phyloP scores from a whole-genome alignment of 768 basidiomycete species.

The Bullera alba region DNA sequence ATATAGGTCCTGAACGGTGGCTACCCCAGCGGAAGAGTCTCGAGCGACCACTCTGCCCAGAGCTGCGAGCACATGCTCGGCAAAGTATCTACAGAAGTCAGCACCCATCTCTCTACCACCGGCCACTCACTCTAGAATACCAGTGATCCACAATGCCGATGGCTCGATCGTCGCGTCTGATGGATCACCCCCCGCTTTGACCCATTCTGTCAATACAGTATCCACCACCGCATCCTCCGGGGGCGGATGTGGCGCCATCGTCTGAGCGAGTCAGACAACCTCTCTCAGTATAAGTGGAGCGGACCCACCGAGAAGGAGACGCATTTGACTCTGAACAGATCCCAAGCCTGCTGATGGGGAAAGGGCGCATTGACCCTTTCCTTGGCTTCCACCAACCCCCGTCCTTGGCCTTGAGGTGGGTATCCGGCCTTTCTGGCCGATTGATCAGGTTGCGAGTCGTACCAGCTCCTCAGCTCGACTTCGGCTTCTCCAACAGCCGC shows the following conservation, averaged over 20 bases:
- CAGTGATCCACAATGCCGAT: conserved; percentile 81
- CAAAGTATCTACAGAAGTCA: conserved; percentile 33
- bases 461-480: conserved; percentile 81
- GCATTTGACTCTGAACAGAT: conserved; percentile 58
- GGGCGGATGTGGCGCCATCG: conserved; percentile 81
- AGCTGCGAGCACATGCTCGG: conserved; percentile 74
- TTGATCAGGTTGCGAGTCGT: conserved; percentile 53
- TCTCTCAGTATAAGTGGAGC: background rate
- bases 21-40: conserved; percentile 70
- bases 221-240: conserved; percentile 76
- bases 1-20: conserved; percentile 74
- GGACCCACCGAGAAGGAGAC: conserved; percentile 37
- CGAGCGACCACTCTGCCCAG: conserved; percentile 77
- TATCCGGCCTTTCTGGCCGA: conserved; percentile 12
- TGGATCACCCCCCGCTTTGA: conserved; percentile 58
- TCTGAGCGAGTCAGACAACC: background rate
- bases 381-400: conserved; percentile 12
- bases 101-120: background rate
- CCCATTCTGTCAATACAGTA: conserved; percentile 56
- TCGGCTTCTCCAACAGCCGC: conserved; percentile 89
- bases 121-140: conserved; percentile 74
- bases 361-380: conserved; percentile 22
- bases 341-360: conserved; percentile 50
- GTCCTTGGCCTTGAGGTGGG: conserved; percentile 21
- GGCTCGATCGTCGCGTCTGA: conserved; percentile 61